Evolutionary conservation across 371 early-diverging fungal species (phyloP), one percentile per base, ranked within the genome.

Genomic region (Mortierella sp.): DNA sequence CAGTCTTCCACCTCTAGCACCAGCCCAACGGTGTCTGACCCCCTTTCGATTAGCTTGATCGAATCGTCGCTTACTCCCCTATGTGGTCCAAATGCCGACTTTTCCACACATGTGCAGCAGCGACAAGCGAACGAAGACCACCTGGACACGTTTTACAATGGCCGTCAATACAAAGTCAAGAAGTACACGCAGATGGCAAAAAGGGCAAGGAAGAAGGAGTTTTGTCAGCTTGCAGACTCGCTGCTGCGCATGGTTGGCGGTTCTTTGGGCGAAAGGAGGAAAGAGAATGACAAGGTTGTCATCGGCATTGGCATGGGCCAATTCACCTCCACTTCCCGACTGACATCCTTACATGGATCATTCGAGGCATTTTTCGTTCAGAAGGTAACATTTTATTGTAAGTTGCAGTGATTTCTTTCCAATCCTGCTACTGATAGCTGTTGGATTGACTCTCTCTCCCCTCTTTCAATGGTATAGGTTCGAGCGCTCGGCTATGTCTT

Each of bases 201-300:
- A 45, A 53, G 11, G 28, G 55, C 60, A n/a, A 7, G 56, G 29
- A 28, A 1, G n/a, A 0, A 5, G 6, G 67, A 67, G 44, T 60
- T 26, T 11, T 2, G 29, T 19, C 60, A n/a, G 9, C 37, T 59
- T 19, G 44, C 66, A 26, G 53, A 66, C 66, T 16, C 11, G 29
- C 50, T 66, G 11, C 23, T 66, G 59, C 66, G 66, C 14, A 66
- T 66, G 53, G 50, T 66, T 43, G 60, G 66, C 21, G 66, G 66
- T 1, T 52, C 60, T 1, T 37, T 59, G 18, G 53, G 66, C 15
- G 60, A 28, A 43, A 57, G 30, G 59, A 57, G 23, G 37, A 48
- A 57, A 12, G 59, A 43, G 11, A 15, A 50, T 21, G n/a, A n/a
- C n/a, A 66, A 60, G 19, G 53, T 60, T 4, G 26, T 53, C 19